Evolutionary conservation across 2,329 filamentous ascomycete species (phyloP), one percentile per base, ranked within the genome.

Genomic region (Zymoseptoria tritici): DNA sequence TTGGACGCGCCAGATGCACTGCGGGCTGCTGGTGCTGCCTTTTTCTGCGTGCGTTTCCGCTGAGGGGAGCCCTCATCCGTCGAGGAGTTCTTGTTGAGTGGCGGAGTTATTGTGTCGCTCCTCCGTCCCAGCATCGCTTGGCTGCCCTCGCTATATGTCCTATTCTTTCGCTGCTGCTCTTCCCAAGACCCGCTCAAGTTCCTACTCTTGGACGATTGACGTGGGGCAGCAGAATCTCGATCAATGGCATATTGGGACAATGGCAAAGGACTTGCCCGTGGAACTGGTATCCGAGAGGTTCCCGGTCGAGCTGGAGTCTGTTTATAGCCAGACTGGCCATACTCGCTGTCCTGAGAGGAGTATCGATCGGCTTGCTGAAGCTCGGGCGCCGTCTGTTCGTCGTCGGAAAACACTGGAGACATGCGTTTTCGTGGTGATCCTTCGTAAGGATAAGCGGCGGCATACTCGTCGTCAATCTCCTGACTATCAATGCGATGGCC

Each of bases 261-360:
- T 9, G 91, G 91, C 20, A 85, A 82, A 2, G 89, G 88, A 71
- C 90, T 96, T 13, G 83, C 79, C 68, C 90, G 92, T 29, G 91
- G 86, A 46, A 97, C 81, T 1, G 94, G 94, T 71, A 99, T 97
- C 57, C 90, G 86, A 52, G 93, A 96, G 3, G 83, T 78, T 76
- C 83, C 77, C 29, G 78, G 77, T 58, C 78, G 70, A 46, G 64
- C 61, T 21, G 62, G 62, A 49, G 66, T 63, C 55, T 68, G 76
- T 81, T 88, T 69, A 72, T 81, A 64, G 72, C 77, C 36, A 46
- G 36, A 46, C 36, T 46, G 36, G 13, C 36, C 36, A 6, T 46
- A 46, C 36, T 46, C 36, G 13, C 13, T n/a, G 36, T n/a, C 13
- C 13, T 46, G 36, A 16, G 16, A 46, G 3, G 13, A 13, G 16